Percentiles rank a stretch among this genome's conserved stretches.
Conservation (phyloP, 2,329 filamentous ascomycete species). For the Stemphylium beticola region DNA sequence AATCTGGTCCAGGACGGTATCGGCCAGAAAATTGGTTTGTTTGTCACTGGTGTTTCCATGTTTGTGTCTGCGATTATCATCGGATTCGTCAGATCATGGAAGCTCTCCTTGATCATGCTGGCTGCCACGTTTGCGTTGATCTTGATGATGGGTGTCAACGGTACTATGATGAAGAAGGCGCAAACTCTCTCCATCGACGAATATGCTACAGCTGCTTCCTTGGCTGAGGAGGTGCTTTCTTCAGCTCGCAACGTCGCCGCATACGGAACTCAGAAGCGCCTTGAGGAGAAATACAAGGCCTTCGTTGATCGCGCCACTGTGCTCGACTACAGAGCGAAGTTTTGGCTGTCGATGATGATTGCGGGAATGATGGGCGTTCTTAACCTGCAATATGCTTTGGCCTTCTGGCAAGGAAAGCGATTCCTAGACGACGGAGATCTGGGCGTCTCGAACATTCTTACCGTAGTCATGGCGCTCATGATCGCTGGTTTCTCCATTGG, state of each 20-base stretch:
- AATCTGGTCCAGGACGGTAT: constrained; percentile 95
- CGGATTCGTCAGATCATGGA: constrained; percentile 91
- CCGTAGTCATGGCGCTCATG: constrained; percentile 87
- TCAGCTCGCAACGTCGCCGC: constrained; percentile 91
- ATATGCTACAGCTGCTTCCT: constrained; percentile 82
- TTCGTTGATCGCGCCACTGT: constrained; percentile 76
- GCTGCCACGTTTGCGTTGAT: constrained; percentile 78
- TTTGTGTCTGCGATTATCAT: constrained; percentile 92
- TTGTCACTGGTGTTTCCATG: constrained; percentile 42
- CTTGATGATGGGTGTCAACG: constrained; percentile 74
- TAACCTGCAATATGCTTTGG: constrained; percentile 69
- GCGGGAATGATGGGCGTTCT: constrained; percentile 82
- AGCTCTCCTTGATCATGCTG: constrained; percentile 87
- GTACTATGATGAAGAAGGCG: constrained; percentile 80
- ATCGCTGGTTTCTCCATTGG: constrained; percentile 92
- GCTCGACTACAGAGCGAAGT: constrained; percentile 78
- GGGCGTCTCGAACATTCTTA: constrained; percentile 74
- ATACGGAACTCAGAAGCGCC: constrained; percentile 89
- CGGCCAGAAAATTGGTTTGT: constrained; percentile 47
- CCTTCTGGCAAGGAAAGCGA: constrained; percentile 56
- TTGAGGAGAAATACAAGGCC: constrained; percentile 83
- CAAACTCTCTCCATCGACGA: constrained; percentile 73
- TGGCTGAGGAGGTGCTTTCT: constrained; percentile 93
- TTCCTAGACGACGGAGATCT: constrained; percentile 67
- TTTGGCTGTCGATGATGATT: constrained; percentile 76